phyloP scores from a whole-genome alignment of 2,329 filamentous ascomycete genomes.

The Pseudopithomyces maydicus region DNA sequence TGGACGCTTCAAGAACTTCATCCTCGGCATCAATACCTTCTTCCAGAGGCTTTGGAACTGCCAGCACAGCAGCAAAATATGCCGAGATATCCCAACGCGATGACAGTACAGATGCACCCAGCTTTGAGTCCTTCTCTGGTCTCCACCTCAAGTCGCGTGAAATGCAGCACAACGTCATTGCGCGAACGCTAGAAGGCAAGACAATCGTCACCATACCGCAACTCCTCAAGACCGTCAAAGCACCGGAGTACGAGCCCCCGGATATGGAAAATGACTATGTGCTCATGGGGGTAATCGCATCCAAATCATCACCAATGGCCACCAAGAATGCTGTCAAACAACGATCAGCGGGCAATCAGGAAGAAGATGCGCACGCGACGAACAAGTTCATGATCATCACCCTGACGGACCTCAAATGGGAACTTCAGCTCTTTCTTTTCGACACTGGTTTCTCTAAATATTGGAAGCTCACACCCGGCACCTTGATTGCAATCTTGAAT shows the following conservation, averaged over 20 bases:
- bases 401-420: slow-evolving; percentile 86
- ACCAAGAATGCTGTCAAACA: slow-evolving; percentile 55
- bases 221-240: slow-evolving; percentile 78
- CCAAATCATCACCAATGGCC: slow-evolving; percentile 80
- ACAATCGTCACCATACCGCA: slow-evolving; percentile 79
- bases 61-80: slow-evolving; percentile 32
- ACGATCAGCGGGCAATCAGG: slow-evolving; percentile 48
- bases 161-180: slow-evolving; percentile 79
- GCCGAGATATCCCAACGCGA: slow-evolving; percentile 37
- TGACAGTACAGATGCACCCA: slow-evolving; percentile 56
- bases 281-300: slow-evolving; percentile 83
- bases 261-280: slow-evolving; percentile 90
- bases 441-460: slow-evolving; percentile 87
- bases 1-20: slow-evolving; percentile 24
- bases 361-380: slow-evolving; percentile 60
- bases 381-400: slow-evolving; percentile 94
- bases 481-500: slow-evolving; percentile 88
- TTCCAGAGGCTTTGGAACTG: slow-evolving; percentile 23
- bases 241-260: slow-evolving; percentile 77
- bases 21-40: slow-evolving; percentile 30
- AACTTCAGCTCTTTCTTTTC: slow-evolving; percentile 91
- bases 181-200: slow-evolving; percentile 78
- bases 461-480: slow-evolving; percentile 93
- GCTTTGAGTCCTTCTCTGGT: slow-evolving; percentile 81
- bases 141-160: slow-evolving; percentile 83